A percentile compares a stretch with the other conserved stretches of the same genome.
phyloP scores from a whole-genome alignment of 2,329 filamentous ascomycete species.

The Ophiocordyceps camponoti-saundersi region DNA sequence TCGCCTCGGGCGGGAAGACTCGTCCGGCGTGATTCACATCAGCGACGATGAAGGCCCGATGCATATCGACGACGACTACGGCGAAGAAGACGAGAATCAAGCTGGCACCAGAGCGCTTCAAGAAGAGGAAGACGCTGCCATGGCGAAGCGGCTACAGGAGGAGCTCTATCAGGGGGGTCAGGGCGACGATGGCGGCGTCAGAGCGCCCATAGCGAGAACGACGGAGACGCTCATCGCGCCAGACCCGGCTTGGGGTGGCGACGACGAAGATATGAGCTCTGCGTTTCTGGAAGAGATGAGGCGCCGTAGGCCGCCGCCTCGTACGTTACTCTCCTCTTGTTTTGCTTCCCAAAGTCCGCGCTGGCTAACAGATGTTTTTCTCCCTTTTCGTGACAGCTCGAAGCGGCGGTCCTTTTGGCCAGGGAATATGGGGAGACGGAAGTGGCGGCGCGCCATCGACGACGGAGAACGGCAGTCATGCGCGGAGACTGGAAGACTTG shows the following conservation, averaged over 20 bases:
- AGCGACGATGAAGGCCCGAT: slow-evolving; percentile 35
- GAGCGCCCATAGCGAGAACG: slow-evolving; percentile 80
- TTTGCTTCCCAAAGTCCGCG: not conserved
- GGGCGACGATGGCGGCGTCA: slow-evolving; percentile 40
- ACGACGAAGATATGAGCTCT: slow-evolving; percentile 31
- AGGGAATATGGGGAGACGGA: slow-evolving; percentile 19
- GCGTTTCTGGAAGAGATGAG: slow-evolving; percentile 51
- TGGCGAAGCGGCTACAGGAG: slow-evolving; percentile 82
- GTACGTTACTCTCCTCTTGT: slow-evolving; percentile 8
- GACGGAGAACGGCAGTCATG: slow-evolving; percentile 42
- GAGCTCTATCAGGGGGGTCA: slow-evolving; percentile 55
- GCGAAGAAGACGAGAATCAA: slow-evolving; percentile 19
- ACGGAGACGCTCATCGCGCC: slow-evolving; percentile 84
- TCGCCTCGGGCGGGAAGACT: slow-evolving; percentile 16
- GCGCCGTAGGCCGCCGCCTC: slow-evolving; percentile 17
- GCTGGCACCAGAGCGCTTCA: slow-evolving; percentile 29
- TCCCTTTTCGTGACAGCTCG: slow-evolving; percentile 3
- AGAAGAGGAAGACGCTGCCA: slow-evolving; percentile 80
- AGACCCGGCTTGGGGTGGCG: slow-evolving; percentile 25
- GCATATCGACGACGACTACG: slow-evolving; percentile 4
- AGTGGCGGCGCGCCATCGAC: slow-evolving; percentile 6
- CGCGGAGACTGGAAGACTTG: slow-evolving; percentile 70
- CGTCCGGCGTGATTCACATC: slow-evolving; percentile 43
- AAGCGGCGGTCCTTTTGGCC: slow-evolving; percentile 18
- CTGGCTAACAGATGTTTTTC: not conserved